Percentiles rank a stretch among this genome's conserved stretches.
phyloP scores from a whole-genome alignment of 352 stramenopile genomes.

The Phytophthora tentaculata region DNA sequence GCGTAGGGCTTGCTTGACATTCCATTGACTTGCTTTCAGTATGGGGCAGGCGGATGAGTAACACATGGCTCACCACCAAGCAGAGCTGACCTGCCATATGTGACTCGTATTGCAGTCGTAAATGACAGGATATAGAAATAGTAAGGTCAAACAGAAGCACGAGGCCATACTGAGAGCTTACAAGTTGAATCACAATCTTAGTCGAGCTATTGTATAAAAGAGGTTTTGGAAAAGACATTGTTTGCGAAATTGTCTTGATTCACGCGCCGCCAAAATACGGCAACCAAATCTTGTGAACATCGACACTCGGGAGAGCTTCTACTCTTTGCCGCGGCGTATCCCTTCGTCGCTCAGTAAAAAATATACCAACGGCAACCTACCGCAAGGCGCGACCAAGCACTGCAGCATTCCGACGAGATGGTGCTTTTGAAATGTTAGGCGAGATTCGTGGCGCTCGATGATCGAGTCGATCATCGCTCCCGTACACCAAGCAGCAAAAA shows the following conservation, averaged over 20 bases:
- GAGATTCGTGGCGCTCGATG: no score
- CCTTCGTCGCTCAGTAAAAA: no score
- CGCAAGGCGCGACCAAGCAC: slow-evolving; percentile 6
- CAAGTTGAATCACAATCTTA: slow-evolving; percentile 5
- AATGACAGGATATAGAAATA: slow-evolving; percentile 9
- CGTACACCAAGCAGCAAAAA: slow-evolving; percentile 24
- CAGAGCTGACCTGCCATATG: slow-evolving; percentile 17
- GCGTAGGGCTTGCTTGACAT: slow-evolving; percentile 10
- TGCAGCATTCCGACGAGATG: slow-evolving; percentile 30
- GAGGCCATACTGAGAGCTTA: background rate
- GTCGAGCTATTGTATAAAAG: background rate
- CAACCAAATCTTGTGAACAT: no score
- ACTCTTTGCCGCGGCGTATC: no score
- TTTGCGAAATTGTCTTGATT: slow-evolving; percentile 18
- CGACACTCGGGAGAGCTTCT: no score
- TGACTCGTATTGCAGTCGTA: background rate
- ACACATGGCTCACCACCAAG: slow-evolving; percentile 33
- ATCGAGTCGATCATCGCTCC: slow-evolving; percentile 3
- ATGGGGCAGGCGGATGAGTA: slow-evolving; percentile 9
- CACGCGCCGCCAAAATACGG: no score
- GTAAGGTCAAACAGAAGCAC: background rate
- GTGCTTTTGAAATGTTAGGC: no score
- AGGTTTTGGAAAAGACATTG: slow-evolving; percentile 8
- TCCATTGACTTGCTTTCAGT: slow-evolving; percentile 12
- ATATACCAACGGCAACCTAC: slow-evolving; percentile 3